Evolutionary conservation across 139 green algal species (phyloP).

Genomic region (Tetradesmus obliquus): DNA sequence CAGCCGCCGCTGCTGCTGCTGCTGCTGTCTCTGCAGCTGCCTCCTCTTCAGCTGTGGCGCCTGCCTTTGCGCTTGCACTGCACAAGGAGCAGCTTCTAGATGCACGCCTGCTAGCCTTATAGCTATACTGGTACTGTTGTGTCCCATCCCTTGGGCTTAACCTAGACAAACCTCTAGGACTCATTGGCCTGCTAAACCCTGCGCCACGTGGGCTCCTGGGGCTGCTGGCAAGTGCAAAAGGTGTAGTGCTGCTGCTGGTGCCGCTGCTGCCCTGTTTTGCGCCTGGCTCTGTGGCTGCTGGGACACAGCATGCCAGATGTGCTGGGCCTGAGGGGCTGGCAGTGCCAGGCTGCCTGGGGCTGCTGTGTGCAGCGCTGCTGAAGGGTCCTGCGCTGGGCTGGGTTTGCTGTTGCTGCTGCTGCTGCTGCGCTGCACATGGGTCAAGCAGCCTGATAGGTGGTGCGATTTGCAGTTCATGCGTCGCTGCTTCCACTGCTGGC

Average conservation of each 20-base stretch:
- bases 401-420: not conserved
- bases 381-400: not conserved
- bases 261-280: not conserved
- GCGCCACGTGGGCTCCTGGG: not conserved
- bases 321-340: not conserved
- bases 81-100: not conserved
- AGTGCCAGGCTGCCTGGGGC: not conserved
- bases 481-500: not conserved
- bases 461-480: not conserved
- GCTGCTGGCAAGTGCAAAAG: not conserved
- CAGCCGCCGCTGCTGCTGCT: not conserved
- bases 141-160: not conserved
- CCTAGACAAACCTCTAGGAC: not conserved
- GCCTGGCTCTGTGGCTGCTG: not conserved
- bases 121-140: not conserved
- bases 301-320: not conserved
- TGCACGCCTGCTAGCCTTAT: not conserved
- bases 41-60: not conserved
- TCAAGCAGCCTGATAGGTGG: not conserved
- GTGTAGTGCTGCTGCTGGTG: not conserved
- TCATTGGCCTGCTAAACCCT: not conserved
- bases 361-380: not conserved
- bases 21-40: not conserved
- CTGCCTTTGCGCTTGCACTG: not conserved
- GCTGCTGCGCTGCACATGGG: not conserved